phyloP scores from a whole-genome alignment of 1,139 yeast genomes.

The Hyphopichia wangnamkhiaoensis region DNA sequence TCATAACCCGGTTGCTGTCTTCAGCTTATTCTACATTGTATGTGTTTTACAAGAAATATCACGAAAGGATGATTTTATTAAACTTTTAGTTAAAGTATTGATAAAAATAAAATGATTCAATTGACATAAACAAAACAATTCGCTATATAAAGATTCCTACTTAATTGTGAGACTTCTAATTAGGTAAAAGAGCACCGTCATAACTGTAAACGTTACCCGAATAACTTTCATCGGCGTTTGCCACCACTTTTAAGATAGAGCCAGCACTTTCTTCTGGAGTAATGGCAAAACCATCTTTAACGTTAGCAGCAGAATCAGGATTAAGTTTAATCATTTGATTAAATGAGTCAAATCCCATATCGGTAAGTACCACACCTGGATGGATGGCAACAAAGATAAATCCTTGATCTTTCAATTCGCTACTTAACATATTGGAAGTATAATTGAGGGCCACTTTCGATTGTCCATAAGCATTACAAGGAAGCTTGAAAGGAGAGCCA shows the following conservation, averaged over 20 bases:
- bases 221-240: constrained; percentile 1
- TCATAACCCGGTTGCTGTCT: too few species aligned
- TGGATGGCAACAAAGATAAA: constrained; percentile 25
- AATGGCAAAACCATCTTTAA: not conserved
- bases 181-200: constrained; percentile 6
- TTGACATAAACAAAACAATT: too few species aligned
- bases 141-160: too few species aligned
- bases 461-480: constrained; percentile 22
- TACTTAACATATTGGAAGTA: constrained; percentile 18
- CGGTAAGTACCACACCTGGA: constrained; percentile 34
- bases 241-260: constrained; percentile 1
- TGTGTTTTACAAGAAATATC: too few species aligned
- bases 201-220: constrained; percentile 6
- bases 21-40: too few species aligned
- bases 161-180: too few species aligned
- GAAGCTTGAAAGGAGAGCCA: constrained; percentile 12
- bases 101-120: too few species aligned
- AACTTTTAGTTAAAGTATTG: too few species aligned
- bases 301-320: not conserved
- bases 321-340: not conserved
- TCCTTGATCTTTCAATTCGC: constrained; percentile 20
- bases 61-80: too few species aligned
- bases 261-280: constrained; percentile 8
- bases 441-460: constrained; percentile 33
- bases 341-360: constrained; percentile 11